Evolutionary conservation across 805 yeast genomes (phyloP).

Genomic region (Spathaspora hagerdaliae): DNA sequence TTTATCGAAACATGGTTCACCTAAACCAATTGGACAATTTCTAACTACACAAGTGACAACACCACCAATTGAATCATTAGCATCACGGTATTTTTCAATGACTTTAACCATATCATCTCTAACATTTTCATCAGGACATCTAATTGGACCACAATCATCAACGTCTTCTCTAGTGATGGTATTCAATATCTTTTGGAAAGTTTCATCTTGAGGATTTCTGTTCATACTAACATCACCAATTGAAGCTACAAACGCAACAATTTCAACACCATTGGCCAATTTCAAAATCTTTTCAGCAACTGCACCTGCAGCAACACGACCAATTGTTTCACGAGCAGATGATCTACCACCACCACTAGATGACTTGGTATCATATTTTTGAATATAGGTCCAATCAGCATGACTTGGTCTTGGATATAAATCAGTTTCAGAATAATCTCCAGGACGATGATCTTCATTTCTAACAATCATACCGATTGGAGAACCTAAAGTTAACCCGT

Average conservation of each 20-base stretch:
- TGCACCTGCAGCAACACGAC: slow-evolving; percentile 98
- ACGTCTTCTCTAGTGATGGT: slow-evolving; percentile 85
- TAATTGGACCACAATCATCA: slow-evolving; percentile 82
- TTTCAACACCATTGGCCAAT: slow-evolving; percentile 78
- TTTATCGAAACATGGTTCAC: slow-evolving; percentile 97
- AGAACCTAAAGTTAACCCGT: slow-evolving; percentile 86
- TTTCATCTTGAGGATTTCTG: slow-evolving; percentile 61
- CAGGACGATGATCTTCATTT: slow-evolving; percentile 95
- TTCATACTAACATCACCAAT: slow-evolving; percentile 80
- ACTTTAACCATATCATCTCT: slow-evolving; percentile 80
- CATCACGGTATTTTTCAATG: slow-evolving; percentile 81
- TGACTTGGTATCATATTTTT: slow-evolving; percentile 89
- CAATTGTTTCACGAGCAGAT: slow-evolving; percentile 96
- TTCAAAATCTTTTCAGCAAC: slow-evolving; percentile 88
- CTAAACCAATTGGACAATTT: slow-evolving; percentile 92
- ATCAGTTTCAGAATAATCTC: slow-evolving; percentile 94
- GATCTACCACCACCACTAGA: slow-evolving; percentile 97
- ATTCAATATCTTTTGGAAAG: slow-evolving; percentile 63
- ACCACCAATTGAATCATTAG: slow-evolving; percentile 94
- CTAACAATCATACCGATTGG: slow-evolving; percentile 92
- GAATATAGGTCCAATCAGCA: slow-evolving; percentile 91
- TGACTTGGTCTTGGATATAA: slow-evolving; percentile 96
- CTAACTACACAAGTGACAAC: slow-evolving; percentile 96
- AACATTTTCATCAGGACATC: slow-evolving; percentile 80
- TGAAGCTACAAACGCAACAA: slow-evolving; percentile 94